A percentile compares a stretch with the other conserved stretches of the same genome.
Conservation (phyloP, 768 basidiomycete genomes). For the Xerocomellus chrysenteron region DNA sequence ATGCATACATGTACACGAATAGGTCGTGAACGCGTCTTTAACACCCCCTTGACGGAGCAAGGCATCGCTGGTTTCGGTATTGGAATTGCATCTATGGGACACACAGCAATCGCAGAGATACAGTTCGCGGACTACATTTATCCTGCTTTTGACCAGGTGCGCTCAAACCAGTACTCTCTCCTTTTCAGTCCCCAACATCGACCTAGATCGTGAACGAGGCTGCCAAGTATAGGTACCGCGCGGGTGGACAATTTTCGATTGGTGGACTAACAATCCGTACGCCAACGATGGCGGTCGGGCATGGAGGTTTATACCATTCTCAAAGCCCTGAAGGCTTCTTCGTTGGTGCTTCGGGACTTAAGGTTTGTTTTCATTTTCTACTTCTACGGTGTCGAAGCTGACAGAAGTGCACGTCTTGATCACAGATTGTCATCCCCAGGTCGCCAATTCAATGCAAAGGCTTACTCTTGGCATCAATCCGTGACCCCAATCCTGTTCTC, state of each 20-base stretch:
- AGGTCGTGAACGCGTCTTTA: constrained; percentile 93
- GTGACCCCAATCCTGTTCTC: constrained; percentile 91
- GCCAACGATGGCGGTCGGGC: constrained; percentile 90
- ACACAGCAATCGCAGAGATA: constrained; percentile 92
- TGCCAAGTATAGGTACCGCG: constrained; percentile 89
- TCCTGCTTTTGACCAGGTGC: constrained; percentile 91
- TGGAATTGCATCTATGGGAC: constrained; percentile 89
- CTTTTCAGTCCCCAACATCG: not conserved
- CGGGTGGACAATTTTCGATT: constrained; percentile 80
- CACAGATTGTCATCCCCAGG: constrained; percentile 80
- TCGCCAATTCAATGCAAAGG: constrained; percentile 97
- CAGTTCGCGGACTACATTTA: constrained; percentile 91
- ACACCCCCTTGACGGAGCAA: constrained; percentile 90
- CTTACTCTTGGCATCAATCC: constrained; percentile 77
- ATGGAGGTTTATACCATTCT: constrained; percentile 92
- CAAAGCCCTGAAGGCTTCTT: constrained; percentile 96
- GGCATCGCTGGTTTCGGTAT: constrained; percentile 96
- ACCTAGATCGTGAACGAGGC: constrained; percentile 88
- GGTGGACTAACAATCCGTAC: constrained; percentile 81
- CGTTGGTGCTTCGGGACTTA: constrained; percentile 85
- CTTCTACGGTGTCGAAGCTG: not conserved
- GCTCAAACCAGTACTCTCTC: constrained; percentile 5
- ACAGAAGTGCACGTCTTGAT: not conserved
- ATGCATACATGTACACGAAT: constrained; percentile 4
- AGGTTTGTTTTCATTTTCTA: constrained; percentile 44